Conservation (phyloP, 306 rosid species). For the Vachellia pachyceras region DNA sequence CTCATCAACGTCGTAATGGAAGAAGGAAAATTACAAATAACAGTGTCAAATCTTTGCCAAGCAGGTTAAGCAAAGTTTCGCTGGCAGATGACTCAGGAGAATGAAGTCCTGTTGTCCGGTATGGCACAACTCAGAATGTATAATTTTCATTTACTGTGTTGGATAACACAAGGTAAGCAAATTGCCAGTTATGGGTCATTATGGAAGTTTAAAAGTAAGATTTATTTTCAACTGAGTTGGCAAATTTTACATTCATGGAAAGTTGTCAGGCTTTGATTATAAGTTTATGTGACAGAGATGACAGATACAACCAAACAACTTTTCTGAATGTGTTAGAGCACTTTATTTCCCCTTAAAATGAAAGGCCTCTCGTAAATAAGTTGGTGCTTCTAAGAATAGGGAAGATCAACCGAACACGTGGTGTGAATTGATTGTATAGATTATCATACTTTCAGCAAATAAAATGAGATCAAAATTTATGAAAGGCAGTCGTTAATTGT, state of each 20-base stretch:
- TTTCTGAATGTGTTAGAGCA: not conserved
- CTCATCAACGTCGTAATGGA: constrained; percentile 52
- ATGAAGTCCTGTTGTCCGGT: constrained; percentile 33
- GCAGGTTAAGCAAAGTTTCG: constrained; percentile 81
- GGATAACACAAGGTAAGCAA: constrained; percentile 31
- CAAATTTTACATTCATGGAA: not conserved
- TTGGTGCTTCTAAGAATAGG: not conserved
- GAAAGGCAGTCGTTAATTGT: not conserved
- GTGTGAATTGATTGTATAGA: not conserved
- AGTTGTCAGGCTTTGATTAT: not conserved
- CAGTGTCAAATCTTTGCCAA: constrained; percentile 54
- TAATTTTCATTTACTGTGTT: constrained; percentile 30
- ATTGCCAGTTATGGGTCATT: constrained; percentile 23
- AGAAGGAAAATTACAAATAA: constrained; percentile 46
- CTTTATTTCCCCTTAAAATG: not conserved
- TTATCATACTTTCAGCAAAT: not conserved
- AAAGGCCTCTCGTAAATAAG: not conserved
- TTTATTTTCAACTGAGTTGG: not conserved
- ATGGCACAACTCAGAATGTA: constrained; percentile 27
- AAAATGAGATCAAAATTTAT: not conserved
- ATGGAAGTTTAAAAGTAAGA: not conserved
- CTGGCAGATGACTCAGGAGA: constrained; percentile 63
- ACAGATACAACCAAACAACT: not conserved
- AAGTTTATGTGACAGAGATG: not conserved
- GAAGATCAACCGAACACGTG: not conserved